Base-by-base conservation (phyloP, 176 grass and related monocot species). In the Areca catechu region DNA sequence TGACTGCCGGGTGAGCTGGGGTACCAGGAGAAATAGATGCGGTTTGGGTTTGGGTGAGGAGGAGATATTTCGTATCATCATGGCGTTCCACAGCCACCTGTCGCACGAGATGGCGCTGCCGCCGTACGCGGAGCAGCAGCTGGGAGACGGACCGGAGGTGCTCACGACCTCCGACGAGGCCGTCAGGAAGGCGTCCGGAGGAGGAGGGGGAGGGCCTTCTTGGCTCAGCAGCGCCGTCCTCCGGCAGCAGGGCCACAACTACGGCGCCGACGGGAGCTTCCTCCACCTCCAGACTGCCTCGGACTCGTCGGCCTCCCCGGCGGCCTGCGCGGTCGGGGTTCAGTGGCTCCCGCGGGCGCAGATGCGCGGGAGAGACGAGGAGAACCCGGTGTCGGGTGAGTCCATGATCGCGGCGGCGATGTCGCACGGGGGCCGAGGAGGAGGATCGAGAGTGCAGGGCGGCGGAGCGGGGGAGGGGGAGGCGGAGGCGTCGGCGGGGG, bases 221-320 rank as follows among this genome's bases (percentile, higher is more conserved):
- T 65, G 62, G 62, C 48, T 65, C 47, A 17, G 16, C 20, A 23
- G 30, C 29, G 28, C 16, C 1, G 5, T 34, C 18, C 59, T 61
- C n/a, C 25, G 22, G 14, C 59, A 20, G 10, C 29, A 61, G 19
- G 59, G 29, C 2, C 17, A 43, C 5, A 6, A 43, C 34, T 43
- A 43, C 7, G 34, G 34, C 34, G 34, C 29, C 16, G 29, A 51
- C 48, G 62, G 62, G 7, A 43, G 48, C 21, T 65, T 65, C 62
- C 62, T 65, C 20, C 62, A 65, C 62, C 62, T 65, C 47, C 62
- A 51, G 62, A 22, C 62, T 3, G 10, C 62, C 20, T 50, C 48
- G 5, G 62, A 65, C 16, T 25, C 62, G 22, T 51, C 62, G 3
- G 48, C 48, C 19, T 27, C 62, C 22, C 48, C 5, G 5, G 34